These are phyloP conservation scores for Solanum dulcamara DNA, from an alignment of 257 asterid species.

Conservation along the genomic window DNA sequence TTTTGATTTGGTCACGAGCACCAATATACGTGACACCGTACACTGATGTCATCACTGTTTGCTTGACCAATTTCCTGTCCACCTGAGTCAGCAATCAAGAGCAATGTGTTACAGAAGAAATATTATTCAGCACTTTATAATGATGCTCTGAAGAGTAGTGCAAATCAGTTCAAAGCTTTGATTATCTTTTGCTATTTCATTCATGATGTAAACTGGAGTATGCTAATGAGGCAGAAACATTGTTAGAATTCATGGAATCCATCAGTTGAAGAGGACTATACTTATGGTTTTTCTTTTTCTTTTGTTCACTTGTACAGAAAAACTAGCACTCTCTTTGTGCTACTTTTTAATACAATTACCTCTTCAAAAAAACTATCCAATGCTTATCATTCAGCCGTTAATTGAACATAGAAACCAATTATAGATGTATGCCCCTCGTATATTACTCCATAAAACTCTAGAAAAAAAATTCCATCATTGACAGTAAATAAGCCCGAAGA, in stretches of 20 bases:
- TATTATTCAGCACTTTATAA: neutral
- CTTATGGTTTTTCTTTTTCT: neutral
- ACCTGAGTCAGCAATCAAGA: slow-evolving; percentile 41
- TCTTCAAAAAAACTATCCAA: neutral
- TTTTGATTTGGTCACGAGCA: slow-evolving; percentile 93
- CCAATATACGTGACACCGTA: slow-evolving; percentile 97
- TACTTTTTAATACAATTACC: neutral
- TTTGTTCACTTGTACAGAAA: neutral
- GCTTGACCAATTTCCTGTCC: slow-evolving; percentile 95
- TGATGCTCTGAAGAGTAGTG: neutral
- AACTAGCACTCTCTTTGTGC: neutral
- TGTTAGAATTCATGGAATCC: neutral
- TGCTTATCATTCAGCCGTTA: too few species aligned
- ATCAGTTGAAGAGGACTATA: neutral
- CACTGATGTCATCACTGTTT: slow-evolving; percentile 98
- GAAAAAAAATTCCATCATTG: neutral
- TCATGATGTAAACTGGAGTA: neutral
- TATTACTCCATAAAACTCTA: neutral
- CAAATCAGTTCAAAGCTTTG: neutral
- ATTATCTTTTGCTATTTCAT: neutral
- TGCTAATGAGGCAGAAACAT: neutral
- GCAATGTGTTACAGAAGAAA: neutral
- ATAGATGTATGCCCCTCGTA: neutral
- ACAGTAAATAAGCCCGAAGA: neutral
- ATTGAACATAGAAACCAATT: neutral